Evolutionary conservation across 495 filamentous ascomycete genomes (phyloP).

Genomic region (Penicillium flavigenum): DNA sequence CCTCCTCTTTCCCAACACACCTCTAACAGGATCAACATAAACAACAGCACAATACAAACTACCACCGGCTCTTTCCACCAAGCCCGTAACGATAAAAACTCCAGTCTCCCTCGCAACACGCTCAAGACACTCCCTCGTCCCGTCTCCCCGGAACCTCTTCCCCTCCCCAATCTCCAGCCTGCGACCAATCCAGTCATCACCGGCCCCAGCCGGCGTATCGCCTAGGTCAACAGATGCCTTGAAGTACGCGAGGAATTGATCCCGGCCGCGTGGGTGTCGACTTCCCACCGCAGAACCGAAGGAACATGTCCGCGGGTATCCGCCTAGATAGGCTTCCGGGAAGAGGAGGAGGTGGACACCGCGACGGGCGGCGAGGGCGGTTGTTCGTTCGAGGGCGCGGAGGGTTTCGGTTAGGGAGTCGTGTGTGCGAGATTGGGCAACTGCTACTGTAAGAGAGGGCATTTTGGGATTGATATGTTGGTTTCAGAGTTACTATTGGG

Average conservation of each 20-base stretch:
- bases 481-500: not conserved
- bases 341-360: constrained; percentile 78
- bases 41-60: constrained; percentile 82
- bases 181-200: constrained; percentile 68
- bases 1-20: constrained; percentile 79
- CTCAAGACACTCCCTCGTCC: constrained; percentile 80
- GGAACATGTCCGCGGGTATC: constrained; percentile 80
- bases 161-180: constrained; percentile 54
- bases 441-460: constrained; percentile 4
- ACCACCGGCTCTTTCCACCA: constrained; percentile 78
- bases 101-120: constrained; percentile 68
- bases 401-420: constrained; percentile 65
- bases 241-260: constrained; percentile 85
- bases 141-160: constrained; percentile 66
- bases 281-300: constrained; percentile 76
- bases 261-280: constrained; percentile 66
- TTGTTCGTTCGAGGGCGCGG: constrained; percentile 56
- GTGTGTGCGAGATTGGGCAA: constrained; percentile 70
- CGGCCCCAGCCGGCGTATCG: constrained; percentile 74
- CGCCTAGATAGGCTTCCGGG: constrained; percentile 90
- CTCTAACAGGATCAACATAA: constrained; percentile 74
- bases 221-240: constrained; percentile 77
- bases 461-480: not conserved
- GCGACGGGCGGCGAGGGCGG: constrained; percentile 39
- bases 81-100: constrained; percentile 75